Base-by-base conservation (phyloP, 148 eudicot genomes). In the Cornus kousa region DNA sequence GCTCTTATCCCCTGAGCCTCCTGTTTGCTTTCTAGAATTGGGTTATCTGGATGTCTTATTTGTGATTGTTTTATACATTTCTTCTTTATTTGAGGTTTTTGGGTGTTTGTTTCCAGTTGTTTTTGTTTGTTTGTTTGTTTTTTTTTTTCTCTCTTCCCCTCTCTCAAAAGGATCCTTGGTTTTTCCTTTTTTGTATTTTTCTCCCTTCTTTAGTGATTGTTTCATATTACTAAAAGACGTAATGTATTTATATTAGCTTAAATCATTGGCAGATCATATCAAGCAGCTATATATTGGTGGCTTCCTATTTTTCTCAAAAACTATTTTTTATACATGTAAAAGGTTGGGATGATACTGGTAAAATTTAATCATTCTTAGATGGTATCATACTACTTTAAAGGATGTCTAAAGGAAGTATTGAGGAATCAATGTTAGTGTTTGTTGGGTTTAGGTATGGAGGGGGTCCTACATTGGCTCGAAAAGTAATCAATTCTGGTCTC, bases 381-480 rank as follows among this genome's bases (percentile, higher is more conserved):
- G 68, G 12, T 46, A 17, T 69, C 69, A 70, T 64, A 46, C n/a
- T 17, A 32, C 59, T 71, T 40, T 59, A 24, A 43, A 65, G 66
- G 9, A 71, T 73, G 22, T 28, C 32, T 16, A 70, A 32, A 9
- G 31, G 37, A 67, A 67, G 70, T 78, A n/a, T 33, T 64, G 67
- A 28, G 16, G 31, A 35, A 57, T 83, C 35, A 80, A 35, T 75
- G 33, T 28, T 72, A 55, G 72, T 67, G 48, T 55, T 82, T 80
- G 68, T 70, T 77, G 79, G 59, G 71, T 86, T 77, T 82, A 95
- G 99, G 99, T 95, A 95, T 89, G 99, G 99, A 82, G 99, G 99
- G 79, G 99, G 99, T 74, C 99, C 99, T 33, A 83, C 87, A 28
- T 85, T 95, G 89, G 90, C 97, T 12, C 88, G 99, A 43, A 93